Evolutionary conservation across 768 basidiomycete genomes (phyloP), one percentile per base, ranked within the genome.

Genomic region (Leccinum boreale): DNA sequence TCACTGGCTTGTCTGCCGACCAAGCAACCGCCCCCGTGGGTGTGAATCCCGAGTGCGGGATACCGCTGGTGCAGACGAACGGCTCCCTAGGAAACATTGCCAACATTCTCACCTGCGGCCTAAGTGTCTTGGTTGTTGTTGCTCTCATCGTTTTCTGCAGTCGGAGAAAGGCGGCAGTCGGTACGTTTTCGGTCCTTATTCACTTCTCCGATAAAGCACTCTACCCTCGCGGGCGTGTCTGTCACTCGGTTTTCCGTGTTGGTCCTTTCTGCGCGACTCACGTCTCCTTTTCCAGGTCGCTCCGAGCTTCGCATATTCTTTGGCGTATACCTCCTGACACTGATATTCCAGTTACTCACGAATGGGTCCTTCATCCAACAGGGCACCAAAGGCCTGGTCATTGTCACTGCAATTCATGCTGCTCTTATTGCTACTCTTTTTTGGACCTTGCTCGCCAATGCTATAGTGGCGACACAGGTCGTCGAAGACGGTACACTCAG

Each of bases 401-500:
- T 83, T 26, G 63, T 96, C 58, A 81, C 85, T 14, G 89, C 92
- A 0, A 77, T 96, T 9, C 94, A 97, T 61, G 85, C 90, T 2
- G 94, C 86, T 4, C 60, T 86, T 17, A 83, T 94, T 46, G 86
- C 84, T 4, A 81, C 87, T 3, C 74, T 93, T 4, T 95, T 94
- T 69, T 94, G 92, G 90, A 66, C 81, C 7, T 74, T 93, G 61
- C 75, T 92, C 53, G 90, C 80, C 31, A 92, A 90, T 72, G 89
- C 80, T 9, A 73, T 92, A 58, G 81, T 94, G 21, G 85, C 87
- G 35, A 90, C 88, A n/a, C 96, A 98, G 73, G 69, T 94, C 50
- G 90, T 98, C 55, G 96, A 98, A 70, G 96, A 92, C 66, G 96
- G 94, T 6, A 91, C 91, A 0, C 75, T 86, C 33, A 82, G 82